Base-by-base conservation (phyloP, 208 protist genomes). In the Trypanosoma platydactyli region DNA sequence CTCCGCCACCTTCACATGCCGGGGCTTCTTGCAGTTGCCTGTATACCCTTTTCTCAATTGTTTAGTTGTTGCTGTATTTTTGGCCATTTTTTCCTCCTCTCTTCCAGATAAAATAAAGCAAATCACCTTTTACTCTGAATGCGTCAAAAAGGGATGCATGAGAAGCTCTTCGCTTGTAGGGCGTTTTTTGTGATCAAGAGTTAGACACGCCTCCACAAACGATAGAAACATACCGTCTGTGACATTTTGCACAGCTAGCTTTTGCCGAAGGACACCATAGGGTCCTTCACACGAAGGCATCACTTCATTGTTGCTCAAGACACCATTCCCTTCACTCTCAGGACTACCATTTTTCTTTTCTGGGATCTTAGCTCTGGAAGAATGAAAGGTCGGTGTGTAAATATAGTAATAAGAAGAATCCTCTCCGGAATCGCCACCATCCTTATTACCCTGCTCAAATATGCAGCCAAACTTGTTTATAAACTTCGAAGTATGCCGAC, bases 381-480 rank as follows among this genome's bases (percentile, higher is more conserved):
- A 12, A n/a, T 33, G 55, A 22, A 71, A 68, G 13, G 88, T 80
- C 20, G 89, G 89, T 0, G 86, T 91, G 76, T 93, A 92, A 18
- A 92, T 40, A 75, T 90, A 95, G 72, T 86, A 95, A 22, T 66
- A 62, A 44, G 64, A 64, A 42, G 70, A 63, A 61, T 76, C 71
- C 44, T 68, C 64, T 38, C 46, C 56, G 41, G 59, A 18, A 71
- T 75, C 54, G 33, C 72, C 72, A 29, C 76, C 80, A 33, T 73
- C 67, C 40, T 76, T 77, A 57, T 71, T 73, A 56, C 81, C 73
- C 35, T 79, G 79, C 78, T 97, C 89, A 67, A 94, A 97, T 38
- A 96, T 89, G 64, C 79, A 81, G 60, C 81, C 82, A 60, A 94
- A 92, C 69, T 91, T 91, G 66, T 87, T 97, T 61, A 97, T 88